Percentiles rank a stretch among this genome's conserved stretches.
Evolutionary conservation across 2,329 filamentous ascomycete species (phyloP).

Genomic region (Aureobasidium melanogenum): DNA sequence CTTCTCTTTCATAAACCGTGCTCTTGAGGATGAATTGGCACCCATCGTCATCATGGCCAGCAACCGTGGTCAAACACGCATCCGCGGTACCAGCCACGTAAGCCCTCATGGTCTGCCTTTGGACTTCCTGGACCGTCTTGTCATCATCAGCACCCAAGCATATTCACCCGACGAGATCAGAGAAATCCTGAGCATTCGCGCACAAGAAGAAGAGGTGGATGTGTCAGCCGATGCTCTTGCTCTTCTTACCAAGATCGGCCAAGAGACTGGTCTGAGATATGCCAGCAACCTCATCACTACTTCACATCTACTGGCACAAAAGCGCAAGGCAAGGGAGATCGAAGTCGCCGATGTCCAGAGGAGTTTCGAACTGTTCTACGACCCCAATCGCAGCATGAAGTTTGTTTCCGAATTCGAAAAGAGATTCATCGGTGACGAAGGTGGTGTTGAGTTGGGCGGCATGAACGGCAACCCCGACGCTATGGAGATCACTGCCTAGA

Average conservation of each 20-base stretch:
- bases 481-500: slow-evolving; percentile 55
- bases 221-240: slow-evolving; percentile 82
- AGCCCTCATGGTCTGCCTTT: slow-evolving; percentile 90
- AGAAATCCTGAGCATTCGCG: slow-evolving; percentile 85
- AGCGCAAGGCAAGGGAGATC: slow-evolving; percentile 77
- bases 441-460: slow-evolving; percentile 59
- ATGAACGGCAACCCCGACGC: slow-evolving; percentile 48
- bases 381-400: slow-evolving; percentile 76
- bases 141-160: slow-evolving; percentile 87
- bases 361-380: slow-evolving; percentile 90
- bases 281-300: slow-evolving; percentile 98
- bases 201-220: slow-evolving; percentile 93
- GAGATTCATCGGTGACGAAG: slow-evolving; percentile 81
- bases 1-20: slow-evolving; percentile 97
- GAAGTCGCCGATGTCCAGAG: slow-evolving; percentile 82
- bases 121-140: slow-evolving; percentile 90
- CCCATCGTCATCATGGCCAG: slow-evolving; percentile 99
- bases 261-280: slow-evolving; percentile 85
- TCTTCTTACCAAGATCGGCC: slow-evolving; percentile 88
- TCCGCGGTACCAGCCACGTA: slow-evolving; percentile 80
- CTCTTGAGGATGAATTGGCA: slow-evolving; percentile 86
- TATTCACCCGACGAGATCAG: slow-evolving; percentile 80
- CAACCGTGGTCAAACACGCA: slow-evolving; percentile 85
- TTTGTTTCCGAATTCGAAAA: slow-evolving; percentile 89
- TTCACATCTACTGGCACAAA: slow-evolving; percentile 76